Conservation (phyloP, 768 basidiomycete genomes). For the Omphalotus guepiniiformis region DNA sequence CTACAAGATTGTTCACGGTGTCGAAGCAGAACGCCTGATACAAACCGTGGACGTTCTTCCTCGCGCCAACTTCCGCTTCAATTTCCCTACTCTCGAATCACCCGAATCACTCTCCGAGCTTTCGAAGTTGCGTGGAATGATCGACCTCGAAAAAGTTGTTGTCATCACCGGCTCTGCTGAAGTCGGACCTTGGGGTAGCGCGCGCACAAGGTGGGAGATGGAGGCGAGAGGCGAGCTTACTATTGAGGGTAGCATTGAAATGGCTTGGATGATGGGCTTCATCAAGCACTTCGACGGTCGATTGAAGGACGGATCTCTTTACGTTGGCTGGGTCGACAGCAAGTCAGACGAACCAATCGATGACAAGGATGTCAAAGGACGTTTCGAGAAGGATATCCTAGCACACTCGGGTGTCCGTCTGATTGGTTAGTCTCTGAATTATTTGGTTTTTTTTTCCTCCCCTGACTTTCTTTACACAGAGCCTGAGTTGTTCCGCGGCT, state of each 20-base stretch:
- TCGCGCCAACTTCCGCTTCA: slow-evolving; percentile 96
- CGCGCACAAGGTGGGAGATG: slow-evolving; percentile 99
- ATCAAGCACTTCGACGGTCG: slow-evolving; percentile 99
- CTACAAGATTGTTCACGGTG: slow-evolving; percentile 86
- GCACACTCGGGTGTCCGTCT: slow-evolving; percentile 89
- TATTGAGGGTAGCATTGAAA: slow-evolving; percentile 97
- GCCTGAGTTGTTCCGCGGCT: slow-evolving; percentile 96
- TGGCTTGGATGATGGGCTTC: slow-evolving; percentile 99
- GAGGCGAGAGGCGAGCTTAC: slow-evolving; percentile 96
- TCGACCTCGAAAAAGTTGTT: slow-evolving; percentile 94
- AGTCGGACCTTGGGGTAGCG: slow-evolving; percentile 97
- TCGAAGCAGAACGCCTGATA: slow-evolving; percentile 87
- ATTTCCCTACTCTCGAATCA: slow-evolving; percentile 84
- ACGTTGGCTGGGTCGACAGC: slow-evolving; percentile 98
- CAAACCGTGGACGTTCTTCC: slow-evolving; percentile 92
- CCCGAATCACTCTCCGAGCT: slow-evolving; percentile 69
- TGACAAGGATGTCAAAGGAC: slow-evolving; percentile 93
- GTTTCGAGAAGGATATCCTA: slow-evolving; percentile 93
- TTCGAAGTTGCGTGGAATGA: slow-evolving; percentile 74
- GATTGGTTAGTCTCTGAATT: slow-evolving; percentile 56
- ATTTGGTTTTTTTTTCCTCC: slow-evolving; percentile 2
- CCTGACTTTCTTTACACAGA: slow-evolving; percentile 46
- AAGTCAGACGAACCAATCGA: slow-evolving; percentile 93
- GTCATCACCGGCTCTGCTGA: slow-evolving; percentile 97
- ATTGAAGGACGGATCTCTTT: slow-evolving; percentile 84